Percentiles rank a stretch among this genome's conserved stretches.
Conservation (phyloP, 2,329 filamentous ascomycete genomes). For the Ophiostoma novo-ulmi region DNA sequence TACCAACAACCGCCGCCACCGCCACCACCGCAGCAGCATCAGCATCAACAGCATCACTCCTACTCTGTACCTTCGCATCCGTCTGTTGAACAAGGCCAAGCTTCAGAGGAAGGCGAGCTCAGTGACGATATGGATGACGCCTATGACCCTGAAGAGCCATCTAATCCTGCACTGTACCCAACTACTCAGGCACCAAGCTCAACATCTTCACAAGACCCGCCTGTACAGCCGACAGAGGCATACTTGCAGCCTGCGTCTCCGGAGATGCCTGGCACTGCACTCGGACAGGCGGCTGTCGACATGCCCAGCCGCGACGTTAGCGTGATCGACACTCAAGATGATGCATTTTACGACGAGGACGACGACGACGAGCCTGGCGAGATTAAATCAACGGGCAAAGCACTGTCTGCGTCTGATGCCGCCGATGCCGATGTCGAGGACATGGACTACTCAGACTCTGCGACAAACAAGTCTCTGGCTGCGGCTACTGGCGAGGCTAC, state of each 20-base stretch:
- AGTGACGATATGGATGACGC: constrained; percentile 50
- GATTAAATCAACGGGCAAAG: constrained; percentile 20
- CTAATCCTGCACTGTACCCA: neutral
- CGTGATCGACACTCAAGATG: constrained; percentile 27
- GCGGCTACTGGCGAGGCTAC: neutral
- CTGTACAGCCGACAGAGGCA: constrained; percentile 9
- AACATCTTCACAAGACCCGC: neutral
- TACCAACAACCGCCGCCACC: constrained; percentile 1
- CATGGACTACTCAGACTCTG: constrained; percentile 24
- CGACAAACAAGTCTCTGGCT: constrained; percentile 15
- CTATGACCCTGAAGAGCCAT: constrained; percentile 20
- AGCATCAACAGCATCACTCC: neutral
- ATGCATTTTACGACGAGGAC: constrained; percentile 28
- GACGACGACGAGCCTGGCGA: constrained; percentile 25
- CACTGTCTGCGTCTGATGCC: constrained; percentile 17
- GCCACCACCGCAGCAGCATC: neutral
- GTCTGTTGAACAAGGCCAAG: constrained; percentile 22
- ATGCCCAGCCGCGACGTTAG: constrained; percentile 27
- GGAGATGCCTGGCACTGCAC: neutral
- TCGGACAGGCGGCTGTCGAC: constrained; percentile 17
- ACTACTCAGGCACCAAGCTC: neutral
- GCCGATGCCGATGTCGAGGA: constrained; percentile 27
- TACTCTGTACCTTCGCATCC: constrained; percentile 13
- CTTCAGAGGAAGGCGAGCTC: constrained; percentile 67
- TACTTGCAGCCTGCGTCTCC: constrained; percentile 1